Evolutionary conservation across 768 basidiomycete species (phyloP), one percentile per base, ranked within the genome.

Genomic region (Suillus occidentalis): DNA sequence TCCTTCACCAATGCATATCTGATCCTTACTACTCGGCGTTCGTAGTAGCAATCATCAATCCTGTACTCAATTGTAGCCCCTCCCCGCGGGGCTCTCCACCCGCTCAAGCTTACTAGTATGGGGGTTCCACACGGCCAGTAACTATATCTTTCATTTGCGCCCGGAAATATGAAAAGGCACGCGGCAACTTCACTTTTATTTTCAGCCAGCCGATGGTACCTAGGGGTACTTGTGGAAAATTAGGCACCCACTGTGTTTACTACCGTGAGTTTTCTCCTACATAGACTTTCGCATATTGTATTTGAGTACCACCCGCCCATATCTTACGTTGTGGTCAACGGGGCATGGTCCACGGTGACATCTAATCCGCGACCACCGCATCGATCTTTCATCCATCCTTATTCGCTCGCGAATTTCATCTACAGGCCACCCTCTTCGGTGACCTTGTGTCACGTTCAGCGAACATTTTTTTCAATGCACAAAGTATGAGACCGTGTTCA

Each of bases 81-180:
- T 59, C 58, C 58, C 58, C 58, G 40, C 58, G 57, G 57, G 57
- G 57, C 57, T 20, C 39, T 40, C 39, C 39, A 39, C 39, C 31
- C 18, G 25, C 10, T 42, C 18, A 42, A 20, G 1, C 39, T 18
- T 25, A 42, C 39, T 28, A 0, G 10, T 59, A 42, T 13, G 58
- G 58, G 58, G 22, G 40, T 31, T 18, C 28, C 58, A 59, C 58
- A 59, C 10, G 58, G 58, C 6, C 25, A 42, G 40, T 31, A 31
- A 28, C 39, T 40, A 42, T 42, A 59, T 42, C 40, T 42, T 59
- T 59, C 39, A 59, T 59, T 42, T 59, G 40, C 58, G 58, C 39
- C 25, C 40, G 28, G 18, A 28, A 59, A 42, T 39, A 25, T 25
- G 20, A 13, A 31, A 42, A 59, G 42, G 40, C 25, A 59, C 20